phyloP scores from a whole-genome alignment of 2,329 filamentous ascomycete species.

The Geosmithia morbida region DNA sequence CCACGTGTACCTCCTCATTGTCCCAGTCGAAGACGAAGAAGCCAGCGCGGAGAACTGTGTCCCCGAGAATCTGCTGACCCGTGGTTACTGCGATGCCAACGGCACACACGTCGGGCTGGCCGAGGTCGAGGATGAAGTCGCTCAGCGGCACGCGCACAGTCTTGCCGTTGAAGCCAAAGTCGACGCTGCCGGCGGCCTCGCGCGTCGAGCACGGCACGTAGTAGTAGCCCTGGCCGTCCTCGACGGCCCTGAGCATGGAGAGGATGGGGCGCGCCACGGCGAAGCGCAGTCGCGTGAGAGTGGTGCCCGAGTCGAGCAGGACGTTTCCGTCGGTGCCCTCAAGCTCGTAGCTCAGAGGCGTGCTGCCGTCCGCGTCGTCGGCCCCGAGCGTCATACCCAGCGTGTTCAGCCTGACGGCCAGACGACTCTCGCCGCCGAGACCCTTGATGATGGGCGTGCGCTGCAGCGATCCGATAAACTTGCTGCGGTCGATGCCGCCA shows the following conservation, averaged over 20 bases:
- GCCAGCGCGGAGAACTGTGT: constrained; percentile 25
- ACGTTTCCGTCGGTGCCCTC: constrained; percentile 19
- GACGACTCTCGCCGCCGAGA: constrained; percentile 16
- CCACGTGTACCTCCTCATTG: constrained; percentile 23
- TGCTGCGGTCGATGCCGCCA: constrained; percentile 36
- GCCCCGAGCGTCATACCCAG: constrained; percentile 15
- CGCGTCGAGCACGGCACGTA: constrained; percentile 25
- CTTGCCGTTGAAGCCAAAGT: constrained; percentile 31
- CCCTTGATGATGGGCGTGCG: constrained; percentile 26
- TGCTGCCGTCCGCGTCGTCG: constrained; percentile 1
- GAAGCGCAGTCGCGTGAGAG: constrained; percentile 29
- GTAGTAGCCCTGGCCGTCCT: constrained; percentile 27
- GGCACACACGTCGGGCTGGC: constrained; percentile 20
- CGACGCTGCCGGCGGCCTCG: constrained; percentile 21
- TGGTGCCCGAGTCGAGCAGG: constrained; percentile 38
- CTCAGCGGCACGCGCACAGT: constrained; percentile 25
- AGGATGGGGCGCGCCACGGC: constrained; percentile 26
- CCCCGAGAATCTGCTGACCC: constrained; percentile 28
- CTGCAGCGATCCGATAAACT: constrained; percentile 30
- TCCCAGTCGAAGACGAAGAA: constrained; percentile 33
- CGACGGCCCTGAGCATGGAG: constrained; percentile 22
- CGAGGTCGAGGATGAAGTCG: constrained; percentile 34
- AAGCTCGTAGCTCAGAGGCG: constrained; percentile 8
- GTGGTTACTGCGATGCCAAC: constrained; percentile 23
- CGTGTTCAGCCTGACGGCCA: constrained; percentile 17